These are phyloP conservation scores for Mucor mucedo DNA, from an alignment of 371 early-diverging fungal species.

Conservation along the genomic window DNA sequence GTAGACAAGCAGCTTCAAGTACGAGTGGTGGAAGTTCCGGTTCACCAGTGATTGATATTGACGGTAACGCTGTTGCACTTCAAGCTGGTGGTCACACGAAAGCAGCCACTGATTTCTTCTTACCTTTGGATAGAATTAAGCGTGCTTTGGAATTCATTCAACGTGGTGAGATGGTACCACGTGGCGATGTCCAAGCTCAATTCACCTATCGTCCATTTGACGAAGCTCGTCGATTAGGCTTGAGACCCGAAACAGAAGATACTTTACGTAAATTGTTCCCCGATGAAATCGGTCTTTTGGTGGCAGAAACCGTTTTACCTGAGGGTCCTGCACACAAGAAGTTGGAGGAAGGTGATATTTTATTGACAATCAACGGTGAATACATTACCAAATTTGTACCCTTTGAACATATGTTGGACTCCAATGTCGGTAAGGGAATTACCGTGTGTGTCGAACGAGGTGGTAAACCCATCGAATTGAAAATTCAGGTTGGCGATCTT, in stretches of 20 bases:
- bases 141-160: slow-evolving; percentile 79
- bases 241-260: slow-evolving; percentile 73
- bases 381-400: slow-evolving; percentile 86
- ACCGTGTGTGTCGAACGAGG: slow-evolving; percentile 74
- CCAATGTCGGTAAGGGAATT: slow-evolving; percentile 72
- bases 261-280: slow-evolving; percentile 69
- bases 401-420: slow-evolving; percentile 79
- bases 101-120: slow-evolving; percentile 92
- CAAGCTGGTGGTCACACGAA: slow-evolving; percentile 85
- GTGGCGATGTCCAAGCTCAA: slow-evolving; percentile 91
- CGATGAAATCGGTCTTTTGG: slow-evolving; percentile 88
- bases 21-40: slow-evolving; percentile 87
- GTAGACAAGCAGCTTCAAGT: slow-evolving; percentile 76
- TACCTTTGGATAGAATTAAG: slow-evolving; percentile 85
- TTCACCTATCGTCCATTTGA: slow-evolving; percentile 79
- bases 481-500: slow-evolving; percentile 68
- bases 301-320: slow-evolving; percentile 82
- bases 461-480: slow-evolving; percentile 68
- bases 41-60: slow-evolving; percentile 90
- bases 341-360: slow-evolving; percentile 88
- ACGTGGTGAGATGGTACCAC: slow-evolving; percentile 69
- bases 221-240: slow-evolving; percentile 76
- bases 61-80: slow-evolving; percentile 92
- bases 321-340: slow-evolving; percentile 78
- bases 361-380: slow-evolving; percentile 78